A percentile compares a stretch with the other conserved stretches of the same genome.
Conservation (phyloP, 768 basidiomycete genomes). For the Trametes coccinea region DNA sequence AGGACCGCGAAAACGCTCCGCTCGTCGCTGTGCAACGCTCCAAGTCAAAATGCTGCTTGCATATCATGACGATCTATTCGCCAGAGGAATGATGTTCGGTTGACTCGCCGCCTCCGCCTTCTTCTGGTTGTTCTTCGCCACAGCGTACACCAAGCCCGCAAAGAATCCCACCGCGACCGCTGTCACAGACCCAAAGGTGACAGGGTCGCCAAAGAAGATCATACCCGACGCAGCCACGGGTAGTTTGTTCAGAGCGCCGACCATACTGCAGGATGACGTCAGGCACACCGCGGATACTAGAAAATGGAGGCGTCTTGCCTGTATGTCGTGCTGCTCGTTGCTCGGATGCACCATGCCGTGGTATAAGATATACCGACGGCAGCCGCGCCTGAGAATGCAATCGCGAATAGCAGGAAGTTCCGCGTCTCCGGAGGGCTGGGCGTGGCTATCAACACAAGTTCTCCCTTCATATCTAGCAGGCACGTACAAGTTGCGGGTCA, state of each 20-base stretch:
- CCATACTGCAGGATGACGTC: constrained; percentile 65
- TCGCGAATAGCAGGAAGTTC: constrained; percentile 76
- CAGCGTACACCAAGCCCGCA: constrained; percentile 87
- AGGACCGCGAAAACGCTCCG: constrained; percentile 1
- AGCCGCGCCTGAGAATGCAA: constrained; percentile 95
- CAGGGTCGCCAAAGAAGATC: constrained; percentile 92
- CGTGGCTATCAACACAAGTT: not conserved
- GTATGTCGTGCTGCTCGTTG: constrained; percentile 98
- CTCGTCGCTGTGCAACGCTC: not conserved
- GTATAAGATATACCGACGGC: constrained; percentile 98
- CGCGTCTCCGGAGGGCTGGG: constrained; percentile 81
- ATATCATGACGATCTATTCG: constrained; percentile 47
- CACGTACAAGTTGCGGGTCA: constrained; percentile 85
- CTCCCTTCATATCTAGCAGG: not conserved
- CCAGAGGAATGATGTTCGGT: constrained; percentile 58
- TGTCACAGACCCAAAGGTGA: constrained; percentile 85
- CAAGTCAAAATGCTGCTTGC: not conserved
- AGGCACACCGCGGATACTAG: not conserved
- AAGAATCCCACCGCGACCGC: constrained; percentile 89
- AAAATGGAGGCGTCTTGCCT: constrained; percentile 51
- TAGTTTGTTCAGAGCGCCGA: constrained; percentile 95
- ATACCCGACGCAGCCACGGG: constrained; percentile 99
- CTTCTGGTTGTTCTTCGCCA: constrained; percentile 93
- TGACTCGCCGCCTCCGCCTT: constrained; percentile 62
- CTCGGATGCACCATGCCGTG: constrained; percentile 97